Evolutionary conservation across 176 grass and related monocot species (phyloP).

Genomic region (Luzula sylvatica): DNA sequence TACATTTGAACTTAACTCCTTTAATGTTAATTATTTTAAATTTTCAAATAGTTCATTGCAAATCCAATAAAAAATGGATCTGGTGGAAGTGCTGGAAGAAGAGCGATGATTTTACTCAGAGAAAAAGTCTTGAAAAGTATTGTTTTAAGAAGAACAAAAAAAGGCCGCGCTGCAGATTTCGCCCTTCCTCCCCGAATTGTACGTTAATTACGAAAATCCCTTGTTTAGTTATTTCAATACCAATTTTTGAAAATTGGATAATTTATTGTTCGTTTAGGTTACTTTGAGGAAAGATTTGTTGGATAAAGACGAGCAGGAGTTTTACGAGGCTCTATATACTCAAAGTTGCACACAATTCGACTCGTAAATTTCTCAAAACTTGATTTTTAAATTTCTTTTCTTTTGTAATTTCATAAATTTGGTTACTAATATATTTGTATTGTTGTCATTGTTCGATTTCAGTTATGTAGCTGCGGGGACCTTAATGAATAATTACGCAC

Average conservation of each 20-base stretch:
- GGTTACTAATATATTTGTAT: background rate
- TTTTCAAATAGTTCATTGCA: slow-evolving; percentile 56
- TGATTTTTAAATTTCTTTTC: slow-evolving; percentile 67
- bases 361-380: slow-evolving; percentile 73
- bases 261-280: slow-evolving; percentile 39
- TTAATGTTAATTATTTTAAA: slow-evolving; percentile 9
- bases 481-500: slow-evolving; percentile 91
- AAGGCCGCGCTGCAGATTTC: slow-evolving; percentile 86
- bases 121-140: slow-evolving; percentile 83
- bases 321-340: slow-evolving; percentile 97
- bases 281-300: slow-evolving; percentile 65
- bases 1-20: background rate
- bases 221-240: slow-evolving; percentile 13
- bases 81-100: slow-evolving; percentile 15
- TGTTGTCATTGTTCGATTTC: background rate
- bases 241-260: background rate
- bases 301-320: slow-evolving; percentile 76
- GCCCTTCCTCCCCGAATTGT: slow-evolving; percentile 81
- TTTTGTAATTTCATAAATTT: background rate
- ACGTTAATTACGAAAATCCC: slow-evolving; percentile 17
- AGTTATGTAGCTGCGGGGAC: slow-evolving; percentile 89
- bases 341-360: slow-evolving; percentile 86
- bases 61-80: slow-evolving; percentile 49
- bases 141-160: slow-evolving; percentile 84
- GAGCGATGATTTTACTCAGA: slow-evolving; percentile 71